These are phyloP conservation scores for Persicaria maculosa DNA, from an alignment of 148 eudicot species.

Conservation along the genomic window DNA sequence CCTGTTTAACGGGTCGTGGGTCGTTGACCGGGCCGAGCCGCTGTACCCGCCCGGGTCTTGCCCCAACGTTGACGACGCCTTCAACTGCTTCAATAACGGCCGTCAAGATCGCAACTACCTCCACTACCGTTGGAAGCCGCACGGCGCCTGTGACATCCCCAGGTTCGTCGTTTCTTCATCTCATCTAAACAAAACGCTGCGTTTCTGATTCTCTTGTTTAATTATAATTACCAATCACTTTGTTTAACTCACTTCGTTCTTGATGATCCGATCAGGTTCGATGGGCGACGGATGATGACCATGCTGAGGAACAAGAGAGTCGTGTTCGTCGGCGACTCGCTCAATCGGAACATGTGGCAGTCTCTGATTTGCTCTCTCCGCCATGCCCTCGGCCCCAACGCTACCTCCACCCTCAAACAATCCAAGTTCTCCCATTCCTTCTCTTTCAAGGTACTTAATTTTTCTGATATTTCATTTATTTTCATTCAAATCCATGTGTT, in stretches of 20 bases:
- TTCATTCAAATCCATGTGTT: background rate
- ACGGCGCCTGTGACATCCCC: background rate
- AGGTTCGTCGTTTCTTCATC: background rate
- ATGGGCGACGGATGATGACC: background rate
- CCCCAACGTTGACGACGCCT: constrained; percentile 48
- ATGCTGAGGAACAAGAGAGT: constrained; percentile 6
- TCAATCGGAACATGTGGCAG: constrained; percentile 15
- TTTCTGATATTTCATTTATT: background rate
- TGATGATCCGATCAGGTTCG: background rate
- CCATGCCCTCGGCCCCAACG: background rate
- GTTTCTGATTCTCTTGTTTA: background rate
- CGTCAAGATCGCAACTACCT: constrained; percentile 44
- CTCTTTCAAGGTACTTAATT: constrained; percentile 4
- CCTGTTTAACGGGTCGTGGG: constrained; percentile 65
- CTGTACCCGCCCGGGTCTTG: constrained; percentile 57
- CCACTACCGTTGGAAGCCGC: constrained; percentile 24
- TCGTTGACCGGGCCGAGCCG: constrained; percentile 31
- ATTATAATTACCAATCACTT: background rate
- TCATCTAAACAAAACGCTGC: background rate
- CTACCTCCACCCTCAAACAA: background rate
- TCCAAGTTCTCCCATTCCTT: background rate
- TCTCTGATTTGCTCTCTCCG: constrained; percentile 13
- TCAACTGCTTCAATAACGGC: constrained; percentile 61
- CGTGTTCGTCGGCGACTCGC: constrained; percentile 11
- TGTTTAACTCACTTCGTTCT: background rate